Evolutionary conservation across 1,284 basidiomycete species (phyloP).

Genomic region (Leccinum huronense): DNA sequence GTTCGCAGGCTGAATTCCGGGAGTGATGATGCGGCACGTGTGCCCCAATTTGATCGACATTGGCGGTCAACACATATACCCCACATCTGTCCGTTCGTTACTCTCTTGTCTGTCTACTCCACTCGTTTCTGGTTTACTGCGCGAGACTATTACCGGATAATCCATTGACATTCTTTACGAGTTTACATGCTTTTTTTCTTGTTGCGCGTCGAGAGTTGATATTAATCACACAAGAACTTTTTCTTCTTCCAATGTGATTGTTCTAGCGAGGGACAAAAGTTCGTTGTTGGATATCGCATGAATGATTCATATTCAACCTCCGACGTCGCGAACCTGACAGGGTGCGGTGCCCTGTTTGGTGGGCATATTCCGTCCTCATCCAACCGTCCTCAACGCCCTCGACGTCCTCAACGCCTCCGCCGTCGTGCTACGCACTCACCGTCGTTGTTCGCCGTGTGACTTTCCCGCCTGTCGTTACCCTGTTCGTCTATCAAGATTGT

Average conservation of each 20-base stretch:
- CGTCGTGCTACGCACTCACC: slow-evolving; percentile 19
- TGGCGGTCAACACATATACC: slow-evolving; percentile 36
- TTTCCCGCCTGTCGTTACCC: slow-evolving; percentile 1
- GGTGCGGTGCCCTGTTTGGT: slow-evolving; percentile 16
- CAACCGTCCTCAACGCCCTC: background rate
- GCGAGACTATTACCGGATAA: slow-evolving; percentile 38
- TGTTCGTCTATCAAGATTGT: slow-evolving; percentile 12
- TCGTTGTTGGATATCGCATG: slow-evolving; percentile 8
- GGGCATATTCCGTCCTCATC: background rate
- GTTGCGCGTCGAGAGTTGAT: slow-evolving; percentile 25
- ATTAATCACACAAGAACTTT: slow-evolving; percentile 19
- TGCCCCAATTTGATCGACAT: slow-evolving; percentile 25
- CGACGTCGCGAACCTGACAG: slow-evolving; percentile 22
- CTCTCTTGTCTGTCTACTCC: slow-evolving; percentile 30
- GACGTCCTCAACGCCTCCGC: slow-evolving; percentile 8
- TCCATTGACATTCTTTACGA: slow-evolving; percentile 38
- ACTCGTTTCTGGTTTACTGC: slow-evolving; percentile 36
- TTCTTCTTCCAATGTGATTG: slow-evolving; percentile 14
- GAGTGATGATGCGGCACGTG: slow-evolving; percentile 39
- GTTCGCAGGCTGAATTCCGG: slow-evolving; percentile 63
- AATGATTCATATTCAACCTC: slow-evolving; percentile 31
- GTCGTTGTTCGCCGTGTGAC: slow-evolving; percentile 17
- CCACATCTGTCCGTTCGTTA: slow-evolving; percentile 35
- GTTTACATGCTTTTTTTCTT: slow-evolving; percentile 30
- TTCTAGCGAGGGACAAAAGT: slow-evolving; percentile 6